These are phyloP conservation scores for Tylopilus sp. DNA, from an alignment of 768 basidiomycete genomes.

Conservation along the genomic window DNA sequence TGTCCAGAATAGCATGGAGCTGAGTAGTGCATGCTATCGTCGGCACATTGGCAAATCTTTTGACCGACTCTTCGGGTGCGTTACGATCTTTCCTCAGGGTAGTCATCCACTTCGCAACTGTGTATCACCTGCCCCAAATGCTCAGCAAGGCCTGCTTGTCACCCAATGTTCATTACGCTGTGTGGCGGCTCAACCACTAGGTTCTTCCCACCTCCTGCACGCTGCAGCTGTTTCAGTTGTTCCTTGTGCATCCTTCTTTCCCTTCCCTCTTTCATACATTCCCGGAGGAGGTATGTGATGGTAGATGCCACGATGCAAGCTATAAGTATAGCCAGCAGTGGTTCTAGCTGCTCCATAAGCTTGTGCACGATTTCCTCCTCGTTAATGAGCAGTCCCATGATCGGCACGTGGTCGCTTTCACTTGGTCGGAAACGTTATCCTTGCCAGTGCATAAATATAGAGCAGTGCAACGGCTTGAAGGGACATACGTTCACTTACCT, in stretches of 20 bases:
- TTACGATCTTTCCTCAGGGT: too few relatives aligned
- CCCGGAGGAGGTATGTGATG: slow-evolving; percentile 14
- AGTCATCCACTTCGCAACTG: too few relatives aligned
- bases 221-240: slow-evolving; percentile 12
- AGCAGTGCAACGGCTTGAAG: not conserved
- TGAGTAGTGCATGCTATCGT: too few relatives aligned
- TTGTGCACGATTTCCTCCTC: slow-evolving; percentile 13
- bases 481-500: not conserved
- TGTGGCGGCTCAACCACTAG: not conserved
- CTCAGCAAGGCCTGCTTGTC: not conserved
- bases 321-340: slow-evolving; percentile 7
- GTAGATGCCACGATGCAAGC: slow-evolving; percentile 18
- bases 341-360: slow-evolving; percentile 10
- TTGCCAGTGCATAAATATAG: not conserved
- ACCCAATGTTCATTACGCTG: not conserved
- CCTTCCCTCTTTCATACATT: slow-evolving; percentile 17
- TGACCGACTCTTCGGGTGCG: too few relatives aligned
- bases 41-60: too few relatives aligned
- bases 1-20: too few relatives aligned
- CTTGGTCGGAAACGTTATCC: not conserved
- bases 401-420: not conserved
- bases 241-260: slow-evolving; percentile 16
- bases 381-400: slow-evolving; percentile 20
- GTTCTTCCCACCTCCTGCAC: not conserved
- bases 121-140: too few relatives aligned